A percentile compares a stretch with the other conserved stretches of the same genome.
Conservation (phyloP, 768 basidiomycete genomes). For the Boletus subparvulus region DNA sequence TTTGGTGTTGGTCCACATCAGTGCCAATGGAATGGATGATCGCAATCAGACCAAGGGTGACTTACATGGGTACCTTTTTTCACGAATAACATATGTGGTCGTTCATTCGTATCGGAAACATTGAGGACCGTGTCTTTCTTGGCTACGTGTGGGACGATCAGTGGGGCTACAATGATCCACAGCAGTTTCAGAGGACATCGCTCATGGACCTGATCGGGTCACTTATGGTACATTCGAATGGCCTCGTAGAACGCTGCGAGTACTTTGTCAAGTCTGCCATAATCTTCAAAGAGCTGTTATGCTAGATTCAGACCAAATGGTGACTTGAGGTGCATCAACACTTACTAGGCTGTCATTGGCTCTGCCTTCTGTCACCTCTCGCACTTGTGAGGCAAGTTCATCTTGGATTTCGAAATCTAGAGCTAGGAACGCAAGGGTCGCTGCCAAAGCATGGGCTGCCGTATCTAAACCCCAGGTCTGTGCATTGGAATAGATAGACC, state of each 20-base stretch:
- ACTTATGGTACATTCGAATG: constrained; percentile 31
- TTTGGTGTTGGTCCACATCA: background rate
- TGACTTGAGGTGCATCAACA: no score
- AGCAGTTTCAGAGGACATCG: background rate
- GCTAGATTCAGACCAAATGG: no score
- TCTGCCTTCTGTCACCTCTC: no score
- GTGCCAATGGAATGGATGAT: no score
- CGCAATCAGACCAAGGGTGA: no score
- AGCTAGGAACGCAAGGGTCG: no score
- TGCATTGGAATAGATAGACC: no score
- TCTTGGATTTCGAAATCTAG: no score
- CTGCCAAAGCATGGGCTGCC: no score
- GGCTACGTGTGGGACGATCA: constrained; percentile 27
- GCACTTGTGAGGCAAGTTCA: no score
- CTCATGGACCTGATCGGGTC: background rate
- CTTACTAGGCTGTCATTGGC: no score
- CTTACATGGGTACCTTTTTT: constrained; percentile 23
- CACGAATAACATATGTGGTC: constrained; percentile 8
- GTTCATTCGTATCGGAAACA: constrained; percentile 9
- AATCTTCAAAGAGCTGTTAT: constrained; percentile 24
- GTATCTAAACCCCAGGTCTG: no score
- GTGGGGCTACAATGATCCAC: constrained; percentile 21
- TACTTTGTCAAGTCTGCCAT: constrained; percentile 28
- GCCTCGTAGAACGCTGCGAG: constrained; percentile 30
- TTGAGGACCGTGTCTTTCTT: constrained; percentile 26